A percentile compares a stretch with the other conserved stretches of the same genome.
Evolutionary conservation across 768 basidiomycete species (phyloP).

Genomic region (Lactarius akahatsu): DNA sequence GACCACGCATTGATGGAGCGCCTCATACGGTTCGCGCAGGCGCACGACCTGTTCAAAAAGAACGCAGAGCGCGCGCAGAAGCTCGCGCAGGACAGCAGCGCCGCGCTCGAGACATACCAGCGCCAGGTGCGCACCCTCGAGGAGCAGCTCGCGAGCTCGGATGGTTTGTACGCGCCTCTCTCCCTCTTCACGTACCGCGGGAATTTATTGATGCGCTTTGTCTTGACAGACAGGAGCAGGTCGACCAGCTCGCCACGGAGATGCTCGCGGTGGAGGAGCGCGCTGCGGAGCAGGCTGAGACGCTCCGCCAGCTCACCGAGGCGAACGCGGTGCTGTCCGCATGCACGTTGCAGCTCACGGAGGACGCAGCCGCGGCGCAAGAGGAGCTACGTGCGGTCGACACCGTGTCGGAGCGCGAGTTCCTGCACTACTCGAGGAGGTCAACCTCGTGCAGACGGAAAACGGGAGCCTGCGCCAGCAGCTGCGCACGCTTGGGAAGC

Average conservation of each 20-base stretch:
- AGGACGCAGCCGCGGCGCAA: no score
- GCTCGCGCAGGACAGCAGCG: no score
- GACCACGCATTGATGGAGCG: conserved; percentile 86
- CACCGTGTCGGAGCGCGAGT: no score
- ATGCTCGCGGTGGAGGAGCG: conserved; percentile 68
- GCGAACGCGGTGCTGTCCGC: conserved; percentile 81
- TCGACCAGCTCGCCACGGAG: conserved; percentile 59
- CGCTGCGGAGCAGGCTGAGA: conserved; percentile 72
- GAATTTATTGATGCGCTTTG: no score
- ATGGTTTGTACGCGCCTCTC: conserved; percentile 47
- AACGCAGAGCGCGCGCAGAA: conserved; percentile 91
- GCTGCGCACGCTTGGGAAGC: conserved; percentile 55
- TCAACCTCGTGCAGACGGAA: conserved; percentile 80
- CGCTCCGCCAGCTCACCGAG: conserved; percentile 67
- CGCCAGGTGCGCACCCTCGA: no score
- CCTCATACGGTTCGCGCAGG: conserved; percentile 79
- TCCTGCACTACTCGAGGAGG: conserved; percentile 83
- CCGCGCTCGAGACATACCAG: no score
- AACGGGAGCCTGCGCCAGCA: conserved; percentile 70
- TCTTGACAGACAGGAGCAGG: conserved; percentile 59
- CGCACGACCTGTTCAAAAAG: conserved; percentile 87
- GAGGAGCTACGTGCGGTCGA: no score
- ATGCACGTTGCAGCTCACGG: no score
- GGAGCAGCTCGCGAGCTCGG: conserved; percentile 58
- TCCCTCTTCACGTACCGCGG: neutral